phyloP scores from a whole-genome alignment of 1,139 yeast species.

The Magnusiomyces tetraspermus region DNA sequence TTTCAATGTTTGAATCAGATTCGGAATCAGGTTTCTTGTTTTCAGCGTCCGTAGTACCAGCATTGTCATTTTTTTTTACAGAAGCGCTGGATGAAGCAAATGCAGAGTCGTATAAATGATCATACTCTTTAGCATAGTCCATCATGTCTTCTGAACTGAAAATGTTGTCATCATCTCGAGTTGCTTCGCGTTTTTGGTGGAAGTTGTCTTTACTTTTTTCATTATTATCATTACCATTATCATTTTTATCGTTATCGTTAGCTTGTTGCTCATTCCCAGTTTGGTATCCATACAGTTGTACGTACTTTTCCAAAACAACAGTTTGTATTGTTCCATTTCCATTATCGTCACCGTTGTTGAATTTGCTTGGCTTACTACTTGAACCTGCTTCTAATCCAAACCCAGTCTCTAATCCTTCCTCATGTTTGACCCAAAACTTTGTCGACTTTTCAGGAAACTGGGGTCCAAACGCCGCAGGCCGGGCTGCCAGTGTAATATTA shows the following conservation, averaged over 20 bases:
- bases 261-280: constrained; percentile 6
- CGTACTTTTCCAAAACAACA: too few relatives aligned
- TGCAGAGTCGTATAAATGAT: neutral
- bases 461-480: constrained; percentile 34
- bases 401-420: too few relatives aligned
- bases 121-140: neutral
- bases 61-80: neutral
- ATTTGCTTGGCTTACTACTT: too few relatives aligned
- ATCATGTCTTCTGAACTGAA: neutral
- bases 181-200: too few relatives aligned
- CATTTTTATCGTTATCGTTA: neutral
- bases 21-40: too few relatives aligned
- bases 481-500: constrained; percentile 26
- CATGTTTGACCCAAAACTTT: constrained; percentile 2
- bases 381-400: too few relatives aligned
- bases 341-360: too few relatives aligned
- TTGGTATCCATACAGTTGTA: too few relatives aligned
- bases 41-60: too few relatives aligned
- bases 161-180: neutral
- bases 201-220: too few relatives aligned
- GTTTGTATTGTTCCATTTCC: too few relatives aligned
- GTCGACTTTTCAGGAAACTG: constrained; percentile 17
- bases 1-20: neutral
- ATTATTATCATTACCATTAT: neutral
- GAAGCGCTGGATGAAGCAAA: too few relatives aligned